Evolutionary conservation across 2,329 filamentous ascomycete species (phyloP).

Genomic region (Fusarium virguliforme): DNA sequence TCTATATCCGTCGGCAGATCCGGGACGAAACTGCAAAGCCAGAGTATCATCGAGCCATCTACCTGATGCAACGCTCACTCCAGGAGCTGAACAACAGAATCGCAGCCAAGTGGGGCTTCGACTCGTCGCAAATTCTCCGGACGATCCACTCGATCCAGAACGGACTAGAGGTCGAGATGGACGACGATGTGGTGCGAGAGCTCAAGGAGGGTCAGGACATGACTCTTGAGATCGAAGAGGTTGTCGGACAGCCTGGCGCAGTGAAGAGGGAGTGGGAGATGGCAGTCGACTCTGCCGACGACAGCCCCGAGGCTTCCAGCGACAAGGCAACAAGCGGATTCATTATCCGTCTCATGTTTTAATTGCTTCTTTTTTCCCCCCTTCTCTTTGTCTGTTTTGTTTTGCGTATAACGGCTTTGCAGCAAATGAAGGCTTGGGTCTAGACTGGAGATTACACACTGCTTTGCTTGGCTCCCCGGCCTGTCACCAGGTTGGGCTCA

Average conservation of each 20-base stretch:
- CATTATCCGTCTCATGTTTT: slow-evolving; percentile 66
- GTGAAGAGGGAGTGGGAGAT: slow-evolving; percentile 75
- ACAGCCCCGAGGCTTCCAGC: slow-evolving; percentile 30
- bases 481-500: slow-evolving; percentile 49
- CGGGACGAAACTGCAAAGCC: slow-evolving; percentile 66
- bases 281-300: slow-evolving; percentile 67
- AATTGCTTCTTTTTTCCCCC: slow-evolving; percentile 40
- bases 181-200: slow-evolving; percentile 89
- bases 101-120: slow-evolving; percentile 85
- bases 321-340: slow-evolving; percentile 53
- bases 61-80: slow-evolving; percentile 83
- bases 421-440: slow-evolving; percentile 38
- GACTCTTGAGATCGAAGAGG: slow-evolving; percentile 76
- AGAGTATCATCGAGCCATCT: slow-evolving; percentile 86
- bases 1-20: slow-evolving; percentile 80
- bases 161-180: slow-evolving; percentile 87
- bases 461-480: slow-evolving; percentile 43
- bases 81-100: slow-evolving; percentile 82
- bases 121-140: slow-evolving; percentile 79
- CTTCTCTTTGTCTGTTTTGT: slow-evolving; percentile 16
- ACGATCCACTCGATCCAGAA: slow-evolving; percentile 81
- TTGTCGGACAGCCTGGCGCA: slow-evolving; percentile 54
- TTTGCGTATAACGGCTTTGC: slow-evolving; percentile 27
- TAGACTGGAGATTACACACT: slow-evolving; percentile 49
- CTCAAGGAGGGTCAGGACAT: slow-evolving; percentile 94